Evolutionary conservation across 78 protist species (phyloP), one percentile per base, ranked within the genome.

Genomic region (Thecamonas trahens): DNA sequence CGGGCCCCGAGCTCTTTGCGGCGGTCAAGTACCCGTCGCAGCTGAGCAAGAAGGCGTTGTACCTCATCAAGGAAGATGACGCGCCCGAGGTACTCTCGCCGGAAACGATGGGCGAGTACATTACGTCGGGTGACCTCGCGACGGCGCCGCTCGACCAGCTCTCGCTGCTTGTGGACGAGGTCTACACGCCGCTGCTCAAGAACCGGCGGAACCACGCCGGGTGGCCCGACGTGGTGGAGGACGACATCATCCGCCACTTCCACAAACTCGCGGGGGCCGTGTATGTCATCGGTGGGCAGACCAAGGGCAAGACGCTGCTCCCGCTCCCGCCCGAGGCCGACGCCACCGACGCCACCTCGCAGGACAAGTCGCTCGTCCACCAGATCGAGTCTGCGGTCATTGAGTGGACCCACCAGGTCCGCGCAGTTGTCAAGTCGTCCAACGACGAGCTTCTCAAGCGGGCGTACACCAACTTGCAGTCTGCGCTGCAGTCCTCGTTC

Each of bases 391-490:
- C 70, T 1, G 74, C 84, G 13, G 78, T 87, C n/a, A 76, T 82
- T 31, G 74, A 72, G 54, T 87, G 92, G 92, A 74, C 83, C 2
- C 34, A 15, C 3, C 92, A 82, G 65, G 74, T 87, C 74, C 63
- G 61, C 38, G 34, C 17, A 1, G 77, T 67, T 22, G 52, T 84
- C 32, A 34, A 63, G 66, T 0, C 28, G 58, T 3, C 11, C 42
- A 35, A 38, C 6, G 57, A 29, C 31, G 26, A 8, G 45, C 66
- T 6, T 18, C 66, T 60, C 32, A 31, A 24, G n/a, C 18, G n/a
- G 29, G 66, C 17, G 1, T 79, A 67, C 57, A 55, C n/a, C n/a
- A n/a, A n/a, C n/a, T n/a, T 70, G 61, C 38, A 53, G 45, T 2
- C 26, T 9, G 40, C 45, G 17, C 37, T 73, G 24, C 29, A 29